Base-by-base conservation (phyloP, 139 green algal species). In the Haematococcus lacustris region DNA sequence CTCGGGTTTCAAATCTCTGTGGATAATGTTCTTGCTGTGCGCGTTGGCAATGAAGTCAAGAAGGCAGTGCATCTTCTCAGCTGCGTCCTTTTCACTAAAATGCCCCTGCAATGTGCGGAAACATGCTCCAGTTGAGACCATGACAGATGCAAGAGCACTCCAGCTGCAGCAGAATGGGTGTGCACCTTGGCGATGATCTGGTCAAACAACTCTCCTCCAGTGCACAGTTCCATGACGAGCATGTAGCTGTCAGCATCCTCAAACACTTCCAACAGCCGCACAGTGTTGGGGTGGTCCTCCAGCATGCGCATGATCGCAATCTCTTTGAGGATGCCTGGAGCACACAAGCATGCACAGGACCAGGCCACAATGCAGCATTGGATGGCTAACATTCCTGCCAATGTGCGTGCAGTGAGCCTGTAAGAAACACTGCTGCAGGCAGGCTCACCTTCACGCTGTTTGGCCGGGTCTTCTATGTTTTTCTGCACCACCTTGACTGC, bases 141-240 rank as follows among this genome's bases (percentile, higher is more conserved):
- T n/a, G n/a, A n/a, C n/a, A n/a, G n/a, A n/a, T n/a, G n/a, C n/a
- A n/a, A n/a, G n/a, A n/a, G n/a, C n/a, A n/a, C n/a, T n/a, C n/a
- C n/a, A n/a, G n/a, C n/a, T n/a, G n/a, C n/a, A n/a, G n/a, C n/a
- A n/a, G n/a, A n/a, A n/a, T n/a, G n/a, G n/a, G 61, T 28, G 34
- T 13, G 32, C 70, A 80, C 85, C 78, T 90, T 87, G 33, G 74
- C 66, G n/a, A 87, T 87, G 68, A 91, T 90, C 51, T 88, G 82
- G 65, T 91, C 84, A 82, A 91, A 91, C n/a, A 91, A 80, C 78
- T 91, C 86, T 6, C 86, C 86, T 6, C 83, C 83, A 28, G 70
- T 83, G 77, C 83, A 88, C 30, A 84, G 75, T 77, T 88, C 83
- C 74, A 88, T 81, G 60, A 88, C 75, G 0, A 86, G 70, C 35